Percentiles rank a stretch among this genome's conserved stretches.
Conservation (phyloP, 345 rosid genomes). For the Citrus australasica region DNA sequence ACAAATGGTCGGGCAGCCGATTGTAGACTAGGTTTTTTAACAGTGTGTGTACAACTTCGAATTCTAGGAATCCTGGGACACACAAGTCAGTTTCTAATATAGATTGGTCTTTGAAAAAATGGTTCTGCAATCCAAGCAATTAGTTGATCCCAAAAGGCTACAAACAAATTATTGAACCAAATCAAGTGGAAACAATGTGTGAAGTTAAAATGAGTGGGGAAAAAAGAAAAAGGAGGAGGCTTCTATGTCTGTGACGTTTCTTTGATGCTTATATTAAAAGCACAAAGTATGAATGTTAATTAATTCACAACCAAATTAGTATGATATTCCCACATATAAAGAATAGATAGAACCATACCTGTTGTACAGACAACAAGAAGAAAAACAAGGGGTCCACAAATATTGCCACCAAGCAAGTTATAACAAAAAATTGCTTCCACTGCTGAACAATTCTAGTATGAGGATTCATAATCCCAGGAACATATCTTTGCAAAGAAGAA, state of each 20-base stretch:
- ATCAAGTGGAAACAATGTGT: neutral
- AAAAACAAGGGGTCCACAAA: slow-evolving; percentile 82
- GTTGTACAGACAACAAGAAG: slow-evolving; percentile 48
- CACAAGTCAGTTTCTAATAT: neutral
- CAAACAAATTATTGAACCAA: neutral
- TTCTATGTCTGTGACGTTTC: neutral
- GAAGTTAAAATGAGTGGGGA: neutral
- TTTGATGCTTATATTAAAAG: neutral
- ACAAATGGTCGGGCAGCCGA: neutral
- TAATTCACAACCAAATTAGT: neutral
- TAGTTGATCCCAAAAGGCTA: neutral
- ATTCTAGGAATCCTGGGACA: neutral
- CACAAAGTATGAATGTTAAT: neutral
- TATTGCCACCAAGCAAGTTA: slow-evolving; percentile 71
- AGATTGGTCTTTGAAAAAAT: neutral
- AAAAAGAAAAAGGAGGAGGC: neutral
- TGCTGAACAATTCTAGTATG: slow-evolving; percentile 55
- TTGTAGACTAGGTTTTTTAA: neutral
- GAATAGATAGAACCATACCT: slow-evolving; percentile 35
- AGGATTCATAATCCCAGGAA: slow-evolving; percentile 82
- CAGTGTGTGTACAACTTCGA: neutral
- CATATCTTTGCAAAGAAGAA: slow-evolving; percentile 28
- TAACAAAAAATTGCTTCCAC: slow-evolving; percentile 70
- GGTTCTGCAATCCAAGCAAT: neutral
- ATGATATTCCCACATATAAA: neutral